Evolutionary conservation across 345 rosid genomes (phyloP), one percentile per base, ranked within the genome.

Genomic region (Salix purpurea): DNA sequence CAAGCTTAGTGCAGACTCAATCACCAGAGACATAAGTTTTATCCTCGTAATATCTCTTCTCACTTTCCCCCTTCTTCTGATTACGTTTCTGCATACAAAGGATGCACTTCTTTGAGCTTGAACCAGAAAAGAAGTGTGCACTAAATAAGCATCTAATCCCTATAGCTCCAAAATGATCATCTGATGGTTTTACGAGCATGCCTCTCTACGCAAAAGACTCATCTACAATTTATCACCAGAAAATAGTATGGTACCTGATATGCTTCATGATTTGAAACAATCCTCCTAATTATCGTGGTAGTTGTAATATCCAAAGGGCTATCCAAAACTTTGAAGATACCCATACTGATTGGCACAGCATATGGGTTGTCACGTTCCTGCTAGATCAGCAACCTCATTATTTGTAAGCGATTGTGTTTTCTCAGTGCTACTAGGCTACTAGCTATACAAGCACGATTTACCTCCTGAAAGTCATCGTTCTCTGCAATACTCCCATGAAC

Each of bases 221-320:
- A 1, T 54, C 28, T n/a, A 56, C 14, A 56, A 9, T 56, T 54
- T 54, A 23, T 36, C 12, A 36, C 21, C 36, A 23, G 32, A 68
- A 68, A n/a, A 36, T 68, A 39, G 24, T 11, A 4, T 40, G 50
- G 15, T 1, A 90, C 94, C 91, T 85, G 87, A 83, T 83, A 91
- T 56, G 91, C 92, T 84, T 90, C 94, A 69, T 91, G 91, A 78
- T 91, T 91, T 74, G 94, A 79, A 19, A 91, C 89, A 71, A 91
- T 91, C 81, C 96, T 83, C 84, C 82, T 83, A 48, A 90, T 91
- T 81, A 91, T 90, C 0, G 92, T 90, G 46, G 91, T 85, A 44
- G 96, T 90, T 11, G 96, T 91, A 72, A 91, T 85, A 76, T 91
- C 91, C 69, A 90, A 79, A 23, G 94, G 89, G 78, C 94, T 91